A percentile compares a stretch with the other conserved stretches of the same genome.
These are phyloP conservation scores for Trichosporon faecale DNA, from an alignment of 1,284 basidiomycete genomes.

Conservation along the genomic window DNA sequence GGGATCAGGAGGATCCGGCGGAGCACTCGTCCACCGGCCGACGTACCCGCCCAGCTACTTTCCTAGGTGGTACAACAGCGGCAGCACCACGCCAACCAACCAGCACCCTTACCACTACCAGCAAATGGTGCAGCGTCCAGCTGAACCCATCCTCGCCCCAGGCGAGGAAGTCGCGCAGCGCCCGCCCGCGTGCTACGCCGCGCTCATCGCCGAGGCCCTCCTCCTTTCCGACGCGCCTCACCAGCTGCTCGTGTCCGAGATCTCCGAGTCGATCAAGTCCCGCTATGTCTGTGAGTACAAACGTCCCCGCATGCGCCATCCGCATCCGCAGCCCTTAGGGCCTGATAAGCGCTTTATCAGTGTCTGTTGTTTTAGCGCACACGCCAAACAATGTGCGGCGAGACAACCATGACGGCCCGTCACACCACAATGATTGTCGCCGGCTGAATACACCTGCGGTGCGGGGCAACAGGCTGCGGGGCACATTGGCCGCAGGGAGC, in stretches of 20 bases:
- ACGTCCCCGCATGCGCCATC: neutral
- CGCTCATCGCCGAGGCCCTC: constrained; percentile 50
- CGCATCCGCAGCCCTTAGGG: neutral
- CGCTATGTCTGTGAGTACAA: constrained; percentile 46
- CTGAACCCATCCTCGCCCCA: constrained; percentile 45
- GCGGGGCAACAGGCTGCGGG: too few relatives aligned
- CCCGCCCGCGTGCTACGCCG: constrained; percentile 48
- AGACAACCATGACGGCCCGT: neutral
- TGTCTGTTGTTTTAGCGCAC: neutral
- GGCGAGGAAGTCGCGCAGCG: constrained; percentile 44
- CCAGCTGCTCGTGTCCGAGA: constrained; percentile 50
- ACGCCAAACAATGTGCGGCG: neutral
- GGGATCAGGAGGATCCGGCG: neutral
- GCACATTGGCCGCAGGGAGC: neutral
- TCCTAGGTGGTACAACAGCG: neutral
- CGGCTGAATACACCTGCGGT: neutral
- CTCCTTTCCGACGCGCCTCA: constrained; percentile 43
- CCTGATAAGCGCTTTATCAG: constrained; percentile 8
- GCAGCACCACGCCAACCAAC: neutral
- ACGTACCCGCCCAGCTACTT: neutral
- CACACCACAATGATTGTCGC: neutral
- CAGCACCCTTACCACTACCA: neutral
- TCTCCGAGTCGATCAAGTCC: constrained; percentile 48
- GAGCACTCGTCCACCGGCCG: neutral
- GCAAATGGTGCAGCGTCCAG: neutral